Evolutionary conservation across 2,329 filamentous ascomycete species (phyloP).

Genomic region (Diplodia scrobiculata): DNA sequence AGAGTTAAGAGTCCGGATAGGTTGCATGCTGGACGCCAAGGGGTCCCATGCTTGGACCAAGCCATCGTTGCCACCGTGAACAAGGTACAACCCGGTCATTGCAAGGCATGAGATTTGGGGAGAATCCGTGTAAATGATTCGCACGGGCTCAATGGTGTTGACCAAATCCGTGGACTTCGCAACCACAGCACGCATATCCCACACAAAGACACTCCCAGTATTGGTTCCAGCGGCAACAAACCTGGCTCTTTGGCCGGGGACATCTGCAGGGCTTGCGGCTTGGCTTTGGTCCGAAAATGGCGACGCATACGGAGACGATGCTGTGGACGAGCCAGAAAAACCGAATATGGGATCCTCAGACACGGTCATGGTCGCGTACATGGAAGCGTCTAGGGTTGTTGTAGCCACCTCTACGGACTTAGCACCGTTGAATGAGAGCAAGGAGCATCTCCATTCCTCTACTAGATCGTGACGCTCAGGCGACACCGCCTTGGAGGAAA

Average conservation of each 20-base stretch:
- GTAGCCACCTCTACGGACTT: conserved; percentile 66
- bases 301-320: conserved; percentile 58
- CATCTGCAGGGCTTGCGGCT: conserved; percentile 56
- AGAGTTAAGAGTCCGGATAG: conserved; percentile 83
- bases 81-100: conserved; percentile 80
- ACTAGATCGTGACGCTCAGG: conserved; percentile 43
- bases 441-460: conserved; percentile 69
- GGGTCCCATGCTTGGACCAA: conserved; percentile 96
- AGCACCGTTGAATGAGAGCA: conserved; percentile 63
- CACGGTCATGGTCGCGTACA: conserved; percentile 67
- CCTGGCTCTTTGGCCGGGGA: conserved; percentile 82
- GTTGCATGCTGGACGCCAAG: conserved; percentile 75
- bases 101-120: conserved; percentile 82
- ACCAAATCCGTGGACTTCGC: conserved; percentile 57
- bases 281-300: conserved; percentile 55
- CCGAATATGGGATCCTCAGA: conserved; percentile 76
- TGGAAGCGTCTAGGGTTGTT: conserved; percentile 72
- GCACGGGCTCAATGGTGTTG: conserved; percentile 69
- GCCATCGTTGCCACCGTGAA: conserved; percentile 92
- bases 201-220: conserved; percentile 74
- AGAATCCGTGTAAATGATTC: conserved; percentile 85
- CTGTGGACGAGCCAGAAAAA: conserved; percentile 57
- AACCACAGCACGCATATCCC: conserved; percentile 74
- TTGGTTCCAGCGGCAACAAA: conserved; percentile 80
- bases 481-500: conserved; percentile 33